Conservation (phyloP, 495 filamentous ascomycete species). For the Filosporella fistucella region DNA sequence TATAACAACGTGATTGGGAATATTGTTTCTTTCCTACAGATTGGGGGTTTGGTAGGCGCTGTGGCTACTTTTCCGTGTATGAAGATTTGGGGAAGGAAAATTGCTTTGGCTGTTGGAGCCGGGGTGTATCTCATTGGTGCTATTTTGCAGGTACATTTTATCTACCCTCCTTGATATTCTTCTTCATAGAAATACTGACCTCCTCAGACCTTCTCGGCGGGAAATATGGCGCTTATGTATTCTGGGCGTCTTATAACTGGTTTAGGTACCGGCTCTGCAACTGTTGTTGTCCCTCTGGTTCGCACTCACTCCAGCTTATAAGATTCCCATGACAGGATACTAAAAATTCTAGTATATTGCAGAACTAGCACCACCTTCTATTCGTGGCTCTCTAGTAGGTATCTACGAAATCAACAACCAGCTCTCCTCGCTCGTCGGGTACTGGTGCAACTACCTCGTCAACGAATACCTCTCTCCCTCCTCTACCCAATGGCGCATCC, state of each 20-base stretch:
- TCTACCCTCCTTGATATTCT: neutral
- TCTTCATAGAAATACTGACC: neutral
- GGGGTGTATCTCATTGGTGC: constrained; percentile 12
- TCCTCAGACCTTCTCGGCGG: constrained; percentile 14
- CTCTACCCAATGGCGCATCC: constrained; percentile 49
- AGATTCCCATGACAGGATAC: neutral
- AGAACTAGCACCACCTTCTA: constrained; percentile 46
- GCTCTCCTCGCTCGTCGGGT: constrained; percentile 62
- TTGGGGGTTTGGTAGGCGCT: constrained; percentile 15
- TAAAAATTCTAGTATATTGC: constrained; percentile 37
- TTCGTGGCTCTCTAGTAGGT: constrained; percentile 52
- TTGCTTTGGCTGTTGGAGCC: constrained; percentile 5
- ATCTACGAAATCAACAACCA: constrained; percentile 73
- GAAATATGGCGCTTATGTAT: constrained; percentile 9
- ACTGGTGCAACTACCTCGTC: constrained; percentile 42
- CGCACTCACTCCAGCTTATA: neutral
- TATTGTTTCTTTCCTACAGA: constrained; percentile 17
- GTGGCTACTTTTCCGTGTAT: constrained; percentile 1
- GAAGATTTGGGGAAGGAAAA: constrained; percentile 9
- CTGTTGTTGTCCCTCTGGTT: constrained; percentile 11
- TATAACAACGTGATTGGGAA: constrained; percentile 10
- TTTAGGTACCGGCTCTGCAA: constrained; percentile 9
- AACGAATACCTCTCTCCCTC: constrained; percentile 13
- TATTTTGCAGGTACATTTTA: constrained; percentile 13
- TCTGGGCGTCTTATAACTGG: constrained; percentile 10